phyloP scores from a whole-genome alignment of 768 basidiomycete genomes.

The Termitomyces titanicus region DNA sequence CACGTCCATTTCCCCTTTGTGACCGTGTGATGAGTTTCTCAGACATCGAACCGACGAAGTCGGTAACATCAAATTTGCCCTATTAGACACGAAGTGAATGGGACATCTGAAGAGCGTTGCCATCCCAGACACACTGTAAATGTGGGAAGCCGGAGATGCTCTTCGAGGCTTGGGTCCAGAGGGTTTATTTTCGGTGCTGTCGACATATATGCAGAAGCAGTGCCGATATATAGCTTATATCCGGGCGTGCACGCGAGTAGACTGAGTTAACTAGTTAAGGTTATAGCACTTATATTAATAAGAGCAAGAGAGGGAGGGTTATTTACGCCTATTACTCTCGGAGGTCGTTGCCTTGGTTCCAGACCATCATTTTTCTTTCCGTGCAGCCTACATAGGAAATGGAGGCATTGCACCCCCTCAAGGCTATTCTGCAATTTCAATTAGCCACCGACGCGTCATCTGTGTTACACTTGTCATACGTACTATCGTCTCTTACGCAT shows the following conservation, averaged over 20 bases:
- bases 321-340: constrained; percentile 17
- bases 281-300: neutral
- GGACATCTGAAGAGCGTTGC: neutral
- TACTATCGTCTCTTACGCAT: constrained; percentile 50
- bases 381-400: constrained; percentile 15
- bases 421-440: constrained; percentile 64
- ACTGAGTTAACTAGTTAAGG: neutral
- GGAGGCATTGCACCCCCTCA: constrained; percentile 44
- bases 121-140: constrained; percentile 45
- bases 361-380: constrained; percentile 6
- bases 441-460: constrained; percentile 67
- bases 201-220: constrained; percentile 9
- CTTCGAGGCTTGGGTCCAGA: constrained; percentile 51
- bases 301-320: constrained; percentile 6
- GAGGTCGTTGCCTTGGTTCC: constrained; percentile 6
- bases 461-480: constrained; percentile 53
- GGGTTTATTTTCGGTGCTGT: constrained; percentile 8
- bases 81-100: constrained; percentile 23
- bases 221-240: neutral
- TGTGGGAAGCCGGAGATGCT: constrained; percentile 46
- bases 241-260: neutral
- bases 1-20: constrained; percentile 79
- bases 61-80: constrained; percentile 91
- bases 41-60: constrained; percentile 81
- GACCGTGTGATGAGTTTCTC: constrained; percentile 88